Base-by-base conservation (phyloP, 2,329 filamentous ascomycete species). In the Reticulascus tulasneorum region DNA sequence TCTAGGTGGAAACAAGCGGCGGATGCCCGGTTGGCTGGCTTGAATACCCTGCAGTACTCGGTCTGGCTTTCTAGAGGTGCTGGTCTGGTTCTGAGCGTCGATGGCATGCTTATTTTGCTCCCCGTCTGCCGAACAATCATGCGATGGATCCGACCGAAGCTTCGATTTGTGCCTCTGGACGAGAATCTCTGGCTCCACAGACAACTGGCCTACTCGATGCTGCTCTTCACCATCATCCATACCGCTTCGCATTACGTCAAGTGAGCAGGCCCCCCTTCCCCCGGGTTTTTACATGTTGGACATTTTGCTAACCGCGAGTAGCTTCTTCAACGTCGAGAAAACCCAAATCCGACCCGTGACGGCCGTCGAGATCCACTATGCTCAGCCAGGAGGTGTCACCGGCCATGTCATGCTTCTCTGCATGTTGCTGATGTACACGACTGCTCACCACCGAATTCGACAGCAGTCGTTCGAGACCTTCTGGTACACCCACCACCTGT, bases 401-500 rank as follows among this genome's bases (percentile, higher is more conserved):
- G 93, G 93, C 7, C 93, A 98, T 62, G 77, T 96, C 45, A 98
- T 98, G 93, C 77, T 97, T 18, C 73, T 98, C n/a, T 97, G 90
- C 74, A 98, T 98, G 93, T 69, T 98, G 45, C 67, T 98, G 45
- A 98, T 98, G 75, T 98, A 94, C 66, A 98, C 93, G 2, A 96
- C 90, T 1, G 85, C 93, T 4, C 93, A 98, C 57, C 77, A 84
- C 52, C 85, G 87, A 48, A 97, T 98, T 47, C 85, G 93, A 36
- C 91, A 97, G 59, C 93, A 98, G 59, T 94, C 88, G 0, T 98
- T 90, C 56, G 93, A 98, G 66, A 94, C 91, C 0, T 98, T 98
- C 60, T 98, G 93, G 93, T 98, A 98, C 65, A 95, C 89, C 1
- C 93, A 98, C 63, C 93, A 98, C 54, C 77, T 98, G n/a, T 97